Evolutionary conservation across 2,329 filamentous ascomycete genomes (phyloP).

Genomic region (Biscogniauxia sp.): DNA sequence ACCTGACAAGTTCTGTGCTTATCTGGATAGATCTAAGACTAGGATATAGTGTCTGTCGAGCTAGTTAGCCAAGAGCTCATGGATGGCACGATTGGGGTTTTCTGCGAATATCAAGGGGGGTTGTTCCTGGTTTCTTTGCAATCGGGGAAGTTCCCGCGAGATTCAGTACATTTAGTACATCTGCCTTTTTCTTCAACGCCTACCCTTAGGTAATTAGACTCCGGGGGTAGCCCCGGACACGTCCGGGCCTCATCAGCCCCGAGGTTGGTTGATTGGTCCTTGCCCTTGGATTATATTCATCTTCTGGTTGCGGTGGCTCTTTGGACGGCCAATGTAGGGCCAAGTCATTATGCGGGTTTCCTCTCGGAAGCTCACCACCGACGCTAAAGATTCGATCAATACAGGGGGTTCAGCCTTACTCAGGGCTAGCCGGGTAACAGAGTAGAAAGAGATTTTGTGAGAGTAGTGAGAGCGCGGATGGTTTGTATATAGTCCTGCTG

Average conservation of each 20-base stretch:
- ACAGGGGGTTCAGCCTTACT: background rate
- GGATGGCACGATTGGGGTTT: background rate
- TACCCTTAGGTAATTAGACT: background rate
- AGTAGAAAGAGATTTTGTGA: background rate
- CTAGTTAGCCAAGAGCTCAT: background rate
- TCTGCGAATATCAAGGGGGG: background rate
- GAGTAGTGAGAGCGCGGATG: background rate
- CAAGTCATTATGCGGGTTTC: constrained; percentile 15
- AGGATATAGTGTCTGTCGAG: background rate
- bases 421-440: background rate
- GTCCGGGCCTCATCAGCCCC: background rate
- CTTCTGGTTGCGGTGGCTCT: background rate
- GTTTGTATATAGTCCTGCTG: background rate
- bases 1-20: background rate
- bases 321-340: constrained; percentile 10
- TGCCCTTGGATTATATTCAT: background rate
- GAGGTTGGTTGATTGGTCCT: background rate
- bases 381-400: background rate
- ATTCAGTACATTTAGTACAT: background rate
- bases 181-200: background rate
- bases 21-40: background rate
- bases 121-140: background rate
- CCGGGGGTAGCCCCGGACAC: background rate
- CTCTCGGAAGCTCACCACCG: constrained; percentile 4
- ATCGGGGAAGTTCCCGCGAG: background rate